Conservation (phyloP, 1,284 basidiomycete genomes). For the Cutaneotrichosporon mucoides region DNA sequence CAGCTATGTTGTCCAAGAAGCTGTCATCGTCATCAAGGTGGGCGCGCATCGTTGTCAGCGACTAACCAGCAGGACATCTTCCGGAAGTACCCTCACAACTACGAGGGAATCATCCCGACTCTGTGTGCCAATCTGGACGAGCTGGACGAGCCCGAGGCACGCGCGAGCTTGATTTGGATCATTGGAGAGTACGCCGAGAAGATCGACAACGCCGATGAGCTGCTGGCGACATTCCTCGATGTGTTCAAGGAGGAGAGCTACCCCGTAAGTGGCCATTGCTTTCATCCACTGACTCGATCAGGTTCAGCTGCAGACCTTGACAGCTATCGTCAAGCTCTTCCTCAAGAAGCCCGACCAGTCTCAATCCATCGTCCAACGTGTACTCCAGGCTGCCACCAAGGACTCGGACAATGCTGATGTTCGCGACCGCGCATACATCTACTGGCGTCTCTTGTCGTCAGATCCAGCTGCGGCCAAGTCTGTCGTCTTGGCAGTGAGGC, state of each 20-base stretch:
- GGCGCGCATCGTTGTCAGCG: neutral
- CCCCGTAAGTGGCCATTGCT: constrained; percentile 49
- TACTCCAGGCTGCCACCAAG: constrained; percentile 95
- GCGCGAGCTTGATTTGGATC: constrained; percentile 97
- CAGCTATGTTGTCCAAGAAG: constrained; percentile 95
- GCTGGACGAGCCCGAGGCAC: constrained; percentile 92
- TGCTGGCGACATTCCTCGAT: constrained; percentile 87
- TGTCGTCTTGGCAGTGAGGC: constrained; percentile 84
- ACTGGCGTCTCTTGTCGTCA: constrained; percentile 88
- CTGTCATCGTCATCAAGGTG: constrained; percentile 87
- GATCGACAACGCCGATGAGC: constrained; percentile 93
- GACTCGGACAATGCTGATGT: constrained; percentile 96
- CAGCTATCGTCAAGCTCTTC: constrained; percentile 95
- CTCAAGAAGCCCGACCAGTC: constrained; percentile 87
- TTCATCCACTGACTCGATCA: constrained; percentile 38
- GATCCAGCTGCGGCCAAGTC: constrained; percentile 92
- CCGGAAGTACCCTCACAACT: constrained; percentile 91
- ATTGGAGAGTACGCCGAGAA: constrained; percentile 94
- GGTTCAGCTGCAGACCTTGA: constrained; percentile 94
- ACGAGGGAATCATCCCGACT: constrained; percentile 89
- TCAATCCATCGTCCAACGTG: constrained; percentile 88
- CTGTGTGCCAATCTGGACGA: constrained; percentile 88
- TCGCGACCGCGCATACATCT: constrained; percentile 90
- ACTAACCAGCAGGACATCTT: constrained; percentile 68
- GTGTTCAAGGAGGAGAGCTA: constrained; percentile 92